These are phyloP conservation scores for Ettlia oleoabundans DNA, from an alignment of 139 green algal species.

Conservation along the genomic window DNA sequence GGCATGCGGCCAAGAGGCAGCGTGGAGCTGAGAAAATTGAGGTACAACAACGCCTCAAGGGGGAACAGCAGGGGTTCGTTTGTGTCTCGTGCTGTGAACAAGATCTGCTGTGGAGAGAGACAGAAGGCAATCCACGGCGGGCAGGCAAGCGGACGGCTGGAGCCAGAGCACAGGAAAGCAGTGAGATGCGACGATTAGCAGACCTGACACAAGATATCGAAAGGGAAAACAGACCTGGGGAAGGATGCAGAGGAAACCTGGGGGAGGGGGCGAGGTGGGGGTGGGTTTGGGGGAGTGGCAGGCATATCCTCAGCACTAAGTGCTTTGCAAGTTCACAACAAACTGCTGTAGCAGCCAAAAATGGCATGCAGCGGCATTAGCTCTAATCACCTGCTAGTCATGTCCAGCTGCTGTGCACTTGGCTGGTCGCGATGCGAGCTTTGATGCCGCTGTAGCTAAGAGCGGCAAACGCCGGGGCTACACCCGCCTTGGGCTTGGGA, in stretches of 20 bases:
- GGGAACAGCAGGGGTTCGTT: not conserved
- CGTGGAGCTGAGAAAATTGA: not conserved
- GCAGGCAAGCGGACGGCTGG: not conserved
- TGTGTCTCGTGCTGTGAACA: not conserved
- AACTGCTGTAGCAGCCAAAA: too few species aligned
- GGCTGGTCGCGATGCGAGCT: too few species aligned
- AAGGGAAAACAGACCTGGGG: too few species aligned
- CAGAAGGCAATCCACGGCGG: too few species aligned
- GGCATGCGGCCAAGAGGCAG: too few species aligned
- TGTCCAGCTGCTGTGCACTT: too few species aligned
- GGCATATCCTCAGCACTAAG: not conserved
- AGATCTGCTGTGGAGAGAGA: not conserved
- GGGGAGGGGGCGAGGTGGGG: too few species aligned
- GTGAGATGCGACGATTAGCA: not conserved
- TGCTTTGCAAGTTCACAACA: not conserved
- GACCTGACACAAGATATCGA: too few species aligned
- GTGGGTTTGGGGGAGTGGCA: too few species aligned
- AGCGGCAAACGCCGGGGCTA: conserved; percentile 20
- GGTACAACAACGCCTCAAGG: not conserved
- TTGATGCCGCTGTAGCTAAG: conserved; percentile 14
- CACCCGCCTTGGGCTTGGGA: conserved; percentile 3
- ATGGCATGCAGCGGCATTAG: too few species aligned
- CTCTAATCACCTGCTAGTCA: too few species aligned
- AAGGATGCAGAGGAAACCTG: not conserved
- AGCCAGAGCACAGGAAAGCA: not conserved